Evolutionary conservation across 2,329 filamentous ascomycete genomes (phyloP).

Genomic region (Aureobasidium namibiae): DNA sequence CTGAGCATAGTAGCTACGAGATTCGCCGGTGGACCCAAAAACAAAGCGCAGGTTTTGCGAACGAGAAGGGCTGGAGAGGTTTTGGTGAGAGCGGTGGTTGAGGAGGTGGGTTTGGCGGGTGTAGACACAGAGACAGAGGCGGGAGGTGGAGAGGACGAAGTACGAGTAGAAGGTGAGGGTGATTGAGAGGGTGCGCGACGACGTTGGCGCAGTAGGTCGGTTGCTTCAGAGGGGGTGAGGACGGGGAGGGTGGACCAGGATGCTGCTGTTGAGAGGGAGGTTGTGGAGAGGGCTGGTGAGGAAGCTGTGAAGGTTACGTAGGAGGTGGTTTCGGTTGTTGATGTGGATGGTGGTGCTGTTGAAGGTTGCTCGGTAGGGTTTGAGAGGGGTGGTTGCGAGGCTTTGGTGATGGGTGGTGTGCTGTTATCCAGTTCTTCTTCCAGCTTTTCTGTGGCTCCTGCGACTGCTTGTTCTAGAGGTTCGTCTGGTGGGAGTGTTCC

Average conservation of each 20-base stretch:
- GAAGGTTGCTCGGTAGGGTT: background rate
- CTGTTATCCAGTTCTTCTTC: background rate
- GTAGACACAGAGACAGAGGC: background rate
- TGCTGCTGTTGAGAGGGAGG: conserved; percentile 2
- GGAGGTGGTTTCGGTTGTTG: background rate
- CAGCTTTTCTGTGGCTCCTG: background rate
- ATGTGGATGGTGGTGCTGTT: background rate
- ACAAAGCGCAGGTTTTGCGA: conserved; percentile 66
- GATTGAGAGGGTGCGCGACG: background rate
- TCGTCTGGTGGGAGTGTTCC: background rate
- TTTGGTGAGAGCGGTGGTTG: background rate
- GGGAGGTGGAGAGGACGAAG: background rate
- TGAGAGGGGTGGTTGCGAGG: background rate
- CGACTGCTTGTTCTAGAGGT: background rate
- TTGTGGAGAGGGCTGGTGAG: conserved; percentile 3
- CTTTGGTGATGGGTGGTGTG: background rate
- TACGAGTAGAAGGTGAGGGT: background rate
- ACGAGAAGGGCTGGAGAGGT: conserved; percentile 45
- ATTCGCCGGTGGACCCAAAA: conserved; percentile 72
- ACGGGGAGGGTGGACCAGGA: conserved; percentile 12
- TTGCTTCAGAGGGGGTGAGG: conserved; percentile 4
- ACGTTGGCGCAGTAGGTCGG: conserved; percentile 3
- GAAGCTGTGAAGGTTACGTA: background rate
- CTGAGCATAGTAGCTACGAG: conserved; percentile 71
- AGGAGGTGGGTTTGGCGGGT: background rate